A percentile compares a stretch with the other conserved stretches of the same genome.
Conservation (phyloP, 805 yeast species). For the Wickerhamomyces silvicola region DNA sequence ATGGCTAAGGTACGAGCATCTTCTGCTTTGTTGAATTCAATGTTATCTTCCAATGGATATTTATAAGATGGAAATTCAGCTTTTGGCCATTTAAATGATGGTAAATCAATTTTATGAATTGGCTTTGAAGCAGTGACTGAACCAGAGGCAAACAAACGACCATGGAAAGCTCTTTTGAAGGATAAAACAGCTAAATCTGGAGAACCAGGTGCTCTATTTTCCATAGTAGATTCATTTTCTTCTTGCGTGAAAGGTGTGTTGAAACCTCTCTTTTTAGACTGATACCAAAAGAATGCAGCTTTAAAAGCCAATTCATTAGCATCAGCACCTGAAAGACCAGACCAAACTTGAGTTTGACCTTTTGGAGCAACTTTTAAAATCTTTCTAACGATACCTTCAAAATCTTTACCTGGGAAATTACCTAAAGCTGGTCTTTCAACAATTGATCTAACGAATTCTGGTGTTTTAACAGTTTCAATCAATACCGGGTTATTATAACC, state of each 20-base stretch:
- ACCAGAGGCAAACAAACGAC: constrained; percentile 87
- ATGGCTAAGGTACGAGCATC: constrained; percentile 75
- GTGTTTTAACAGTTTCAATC: constrained; percentile 60
- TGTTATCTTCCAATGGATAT: constrained; percentile 73
- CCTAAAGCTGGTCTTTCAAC: constrained; percentile 84
- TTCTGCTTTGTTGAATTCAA: constrained; percentile 60
- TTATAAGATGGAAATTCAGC: constrained; percentile 84
- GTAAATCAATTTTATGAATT: constrained; percentile 86
- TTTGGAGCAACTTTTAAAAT: constrained; percentile 67
- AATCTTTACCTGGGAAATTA: constrained; percentile 68
- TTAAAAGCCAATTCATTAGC: constrained; percentile 87
- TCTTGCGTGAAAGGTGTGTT: constrained; percentile 52
- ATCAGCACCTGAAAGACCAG: constrained; percentile 79
- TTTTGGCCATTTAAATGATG: constrained; percentile 95
- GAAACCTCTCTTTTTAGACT: constrained; percentile 60
- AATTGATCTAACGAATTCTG: constrained; percentile 63
- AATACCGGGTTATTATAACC: constrained; percentile 84
- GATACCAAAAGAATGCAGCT: constrained; percentile 82
- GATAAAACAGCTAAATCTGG: constrained; percentile 83
- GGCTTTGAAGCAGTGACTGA: constrained; percentile 93
- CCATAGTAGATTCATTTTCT: constrained; percentile 72
- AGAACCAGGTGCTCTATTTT: constrained; percentile 79
- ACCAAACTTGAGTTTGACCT: constrained; percentile 71
- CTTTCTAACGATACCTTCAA: constrained; percentile 42
- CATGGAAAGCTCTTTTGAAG: constrained; percentile 88